Conservation (phyloP, 257 asterid species). For the Salvia rosmarinus region DNA sequence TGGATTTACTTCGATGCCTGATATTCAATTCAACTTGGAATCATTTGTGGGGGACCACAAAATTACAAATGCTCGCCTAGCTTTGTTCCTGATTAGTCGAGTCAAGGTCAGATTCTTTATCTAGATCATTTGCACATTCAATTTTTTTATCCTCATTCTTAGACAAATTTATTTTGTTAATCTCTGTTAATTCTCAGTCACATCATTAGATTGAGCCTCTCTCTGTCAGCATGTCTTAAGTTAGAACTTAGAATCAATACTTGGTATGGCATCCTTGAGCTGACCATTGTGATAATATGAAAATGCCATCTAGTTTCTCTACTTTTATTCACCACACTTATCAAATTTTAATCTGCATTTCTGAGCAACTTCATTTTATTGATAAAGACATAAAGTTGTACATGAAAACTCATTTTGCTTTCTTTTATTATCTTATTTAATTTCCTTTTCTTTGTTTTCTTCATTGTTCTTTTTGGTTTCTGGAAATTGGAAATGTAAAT, state of each 20-base stretch:
- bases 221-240: not conserved
- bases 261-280: constrained; percentile 1
- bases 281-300: not conserved
- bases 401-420: not conserved
- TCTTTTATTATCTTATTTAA: not conserved
- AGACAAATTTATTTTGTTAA: not conserved
- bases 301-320: constrained; percentile 1
- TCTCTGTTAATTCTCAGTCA: not conserved
- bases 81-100: constrained; percentile 70
- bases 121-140: constrained; percentile 23
- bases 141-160: not conserved
- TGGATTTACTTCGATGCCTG: constrained; percentile 91
- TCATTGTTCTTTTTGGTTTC: not conserved
- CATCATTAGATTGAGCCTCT: not conserved
- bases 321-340: not conserved
- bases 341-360: constrained; percentile 6
- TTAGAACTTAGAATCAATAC: constrained; percentile 14
- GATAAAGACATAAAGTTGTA: not conserved
- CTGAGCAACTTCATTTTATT: constrained; percentile 12
- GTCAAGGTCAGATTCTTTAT: constrained; percentile 66
- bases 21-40: constrained; percentile 77
- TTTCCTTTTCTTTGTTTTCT: not conserved
- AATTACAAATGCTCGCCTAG: constrained; percentile 79
- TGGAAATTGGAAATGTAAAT: not conserved
- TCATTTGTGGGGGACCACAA: constrained; percentile 83